phyloP scores from a whole-genome alignment of 495 filamentous ascomycete genomes.

The Diplogelasinospora grovesii region DNA sequence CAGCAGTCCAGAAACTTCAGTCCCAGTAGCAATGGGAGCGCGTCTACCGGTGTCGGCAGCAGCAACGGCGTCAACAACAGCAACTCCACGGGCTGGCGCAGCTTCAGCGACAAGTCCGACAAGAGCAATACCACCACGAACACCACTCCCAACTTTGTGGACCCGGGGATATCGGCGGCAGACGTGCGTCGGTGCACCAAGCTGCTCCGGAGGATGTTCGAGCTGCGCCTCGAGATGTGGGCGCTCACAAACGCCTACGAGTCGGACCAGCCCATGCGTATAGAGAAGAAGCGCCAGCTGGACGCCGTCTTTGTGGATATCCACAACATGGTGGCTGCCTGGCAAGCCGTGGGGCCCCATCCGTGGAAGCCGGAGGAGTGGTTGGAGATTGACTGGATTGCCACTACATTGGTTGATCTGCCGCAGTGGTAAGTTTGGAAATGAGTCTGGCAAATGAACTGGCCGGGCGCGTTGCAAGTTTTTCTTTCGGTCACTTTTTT shows the following conservation, averaged over 20 bases:
- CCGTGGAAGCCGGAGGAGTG: slow-evolving; percentile 13
- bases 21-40: neutral
- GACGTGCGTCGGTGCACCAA: slow-evolving; percentile 14
- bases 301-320: slow-evolving; percentile 10
- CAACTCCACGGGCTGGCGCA: neutral
- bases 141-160: neutral
- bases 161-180: slow-evolving; percentile 6
- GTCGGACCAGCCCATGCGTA: neutral
- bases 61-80: slow-evolving; percentile 1
- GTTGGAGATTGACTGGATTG: slow-evolving; percentile 9
- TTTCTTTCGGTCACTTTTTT: no score
- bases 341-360: slow-evolving; percentile 3
- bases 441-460: neutral
- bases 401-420: slow-evolving; percentile 5
- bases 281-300: slow-evolving; percentile 3
- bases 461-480: neutral
- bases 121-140: neutral
- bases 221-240: slow-evolving; percentile 13
- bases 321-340: slow-evolving; percentile 4
- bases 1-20: neutral
- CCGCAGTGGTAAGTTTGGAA: neutral
- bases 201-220: slow-evolving; percentile 9
- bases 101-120: neutral
- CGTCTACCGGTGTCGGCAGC: no score
- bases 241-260: slow-evolving; percentile 4